Conservation (phyloP, 2,329 filamentous ascomycete species). For the Chalaropsis thielavioides region DNA sequence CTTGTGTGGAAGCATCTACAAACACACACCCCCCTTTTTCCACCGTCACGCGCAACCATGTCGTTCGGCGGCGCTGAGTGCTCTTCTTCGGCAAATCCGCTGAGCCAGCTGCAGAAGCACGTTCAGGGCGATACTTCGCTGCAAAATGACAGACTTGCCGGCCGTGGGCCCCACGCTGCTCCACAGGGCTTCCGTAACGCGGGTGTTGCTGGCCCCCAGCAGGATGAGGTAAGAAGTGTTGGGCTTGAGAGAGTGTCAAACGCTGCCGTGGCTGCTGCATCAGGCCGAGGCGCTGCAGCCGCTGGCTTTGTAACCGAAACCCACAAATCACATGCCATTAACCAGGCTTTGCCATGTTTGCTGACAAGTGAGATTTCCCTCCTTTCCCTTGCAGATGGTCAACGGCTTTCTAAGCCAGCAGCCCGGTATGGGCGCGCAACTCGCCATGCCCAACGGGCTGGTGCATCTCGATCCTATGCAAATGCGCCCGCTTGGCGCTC, state of each 20-base stretch:
- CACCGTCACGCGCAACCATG: slow-evolving; percentile 40
- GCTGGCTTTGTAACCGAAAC: neutral
- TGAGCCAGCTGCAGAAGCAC: slow-evolving; percentile 95
- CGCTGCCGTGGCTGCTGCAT: neutral
- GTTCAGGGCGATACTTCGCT: slow-evolving; percentile 91
- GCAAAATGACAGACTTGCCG: slow-evolving; percentile 77
- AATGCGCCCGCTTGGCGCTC: slow-evolving; percentile 11
- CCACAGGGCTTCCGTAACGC: slow-evolving; percentile 66
- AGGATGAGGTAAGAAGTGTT: slow-evolving; percentile 48
- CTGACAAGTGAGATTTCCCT: slow-evolving; percentile 12
- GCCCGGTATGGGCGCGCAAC: slow-evolving; percentile 41
- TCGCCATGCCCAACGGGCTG: slow-evolving; percentile 36
- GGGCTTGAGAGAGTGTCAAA: slow-evolving; percentile 19
- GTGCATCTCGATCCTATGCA: slow-evolving; percentile 37
- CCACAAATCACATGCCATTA: neutral
- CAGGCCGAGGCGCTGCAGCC: neutral
- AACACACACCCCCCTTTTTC: neutral
- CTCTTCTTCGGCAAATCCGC: slow-evolving; percentile 87
- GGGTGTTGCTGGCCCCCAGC: slow-evolving; percentile 46
- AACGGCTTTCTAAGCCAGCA: slow-evolving; percentile 81
- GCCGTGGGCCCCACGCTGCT: slow-evolving; percentile 53
- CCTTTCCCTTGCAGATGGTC: slow-evolving; percentile 52
- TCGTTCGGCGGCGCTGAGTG: slow-evolving; percentile 95
- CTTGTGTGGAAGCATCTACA: neutral
- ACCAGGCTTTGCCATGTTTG: neutral